A percentile compares a stretch with the other conserved stretches of the same genome.
Evolutionary conservation across 108 stramenopile genomes (phyloP).

Genomic region (Fragilaria radians): DNA sequence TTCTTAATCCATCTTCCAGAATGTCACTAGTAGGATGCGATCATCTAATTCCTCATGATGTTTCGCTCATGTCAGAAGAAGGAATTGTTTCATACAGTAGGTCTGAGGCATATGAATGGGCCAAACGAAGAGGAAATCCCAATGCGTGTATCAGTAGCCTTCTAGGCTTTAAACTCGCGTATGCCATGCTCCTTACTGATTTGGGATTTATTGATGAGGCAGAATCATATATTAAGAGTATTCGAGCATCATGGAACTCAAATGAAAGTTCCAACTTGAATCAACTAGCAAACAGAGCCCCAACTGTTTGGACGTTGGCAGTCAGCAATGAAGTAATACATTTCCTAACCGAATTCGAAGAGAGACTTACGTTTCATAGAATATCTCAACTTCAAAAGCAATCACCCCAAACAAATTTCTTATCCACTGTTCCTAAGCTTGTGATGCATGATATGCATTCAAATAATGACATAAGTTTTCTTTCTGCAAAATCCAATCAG

Average conservation of each 20-base stretch:
- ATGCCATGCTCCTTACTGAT: conserved; percentile 69
- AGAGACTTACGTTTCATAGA: neutral
- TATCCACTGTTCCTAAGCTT: too few species aligned
- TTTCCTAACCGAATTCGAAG: neutral
- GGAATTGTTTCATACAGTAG: conserved; percentile 52
- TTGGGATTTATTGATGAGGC: conserved; percentile 48
- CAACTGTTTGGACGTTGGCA: neutral
- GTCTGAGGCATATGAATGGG: conserved; percentile 92
- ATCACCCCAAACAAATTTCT: too few species aligned
- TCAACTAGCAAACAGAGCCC: neutral
- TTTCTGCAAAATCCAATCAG: too few species aligned
- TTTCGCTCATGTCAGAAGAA: conserved; percentile 37
- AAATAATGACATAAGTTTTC: too few species aligned
- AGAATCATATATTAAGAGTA: conserved; percentile 37
- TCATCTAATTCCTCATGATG: conserved; percentile 29
- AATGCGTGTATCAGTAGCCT: conserved; percentile 51
- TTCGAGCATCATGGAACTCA: conserved; percentile 17
- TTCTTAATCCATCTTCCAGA: conserved; percentile 30
- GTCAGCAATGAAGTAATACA: neutral
- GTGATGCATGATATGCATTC: too few species aligned
- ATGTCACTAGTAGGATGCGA: conserved; percentile 66
- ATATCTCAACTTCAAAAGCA: too few species aligned
- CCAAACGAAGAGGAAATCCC: conserved; percentile 72
- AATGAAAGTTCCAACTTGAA: too few species aligned
- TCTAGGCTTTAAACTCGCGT: conserved; percentile 72